Percentiles rank a stretch among this genome's conserved stretches.
Conservation (phyloP, 306 rosid genomes). For the Dalbergia oliveri region DNA sequence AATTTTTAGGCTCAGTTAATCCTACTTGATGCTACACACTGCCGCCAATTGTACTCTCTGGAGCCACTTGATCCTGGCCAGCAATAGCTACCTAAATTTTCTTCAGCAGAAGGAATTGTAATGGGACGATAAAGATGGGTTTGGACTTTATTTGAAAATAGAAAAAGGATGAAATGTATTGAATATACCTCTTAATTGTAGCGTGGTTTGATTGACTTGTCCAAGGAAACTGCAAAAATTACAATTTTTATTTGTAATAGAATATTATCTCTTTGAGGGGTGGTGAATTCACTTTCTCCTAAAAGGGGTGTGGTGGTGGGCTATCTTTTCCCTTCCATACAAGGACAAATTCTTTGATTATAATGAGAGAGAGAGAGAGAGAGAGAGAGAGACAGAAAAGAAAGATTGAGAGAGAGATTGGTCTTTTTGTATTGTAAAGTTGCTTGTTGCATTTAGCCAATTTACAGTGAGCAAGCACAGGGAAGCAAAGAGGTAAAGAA, state of each 20-base stretch:
- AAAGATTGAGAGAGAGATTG: not conserved
- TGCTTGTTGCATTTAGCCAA: slow-evolving; percentile 57
- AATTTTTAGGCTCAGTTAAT: not conserved
- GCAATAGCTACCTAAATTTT: not conserved
- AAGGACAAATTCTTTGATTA: slow-evolving; percentile 77
- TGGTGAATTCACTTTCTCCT: slow-evolving; percentile 82
- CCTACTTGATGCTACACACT: slow-evolving; percentile 6
- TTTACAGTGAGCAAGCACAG: slow-evolving; percentile 56
- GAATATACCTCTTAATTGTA: slow-evolving; percentile 41
- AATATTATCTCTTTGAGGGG: slow-evolving; percentile 44
- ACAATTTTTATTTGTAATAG: not conserved
- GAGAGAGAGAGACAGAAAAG: no score
- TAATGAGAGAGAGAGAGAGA: slow-evolving; percentile 61
- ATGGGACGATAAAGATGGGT: slow-evolving; percentile 38
- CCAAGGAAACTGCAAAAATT: slow-evolving; percentile 14
- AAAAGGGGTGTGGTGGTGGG: slow-evolving; percentile 79
- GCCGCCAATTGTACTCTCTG: not conserved
- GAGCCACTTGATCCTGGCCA: slow-evolving; percentile 6
- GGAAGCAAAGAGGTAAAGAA: slow-evolving; percentile 41
- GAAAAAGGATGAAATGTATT: slow-evolving; percentile 41
- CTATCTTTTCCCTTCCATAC: slow-evolving; percentile 64
- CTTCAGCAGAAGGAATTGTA: slow-evolving; percentile 17
- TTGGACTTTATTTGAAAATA: slow-evolving; percentile 41
- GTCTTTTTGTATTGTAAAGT: slow-evolving; percentile 53
- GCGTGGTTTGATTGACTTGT: slow-evolving; percentile 53